Evolutionary conservation across 2,329 filamentous ascomycete species (phyloP).

Genomic region (Paecilomyces dactylethromorphus): DNA sequence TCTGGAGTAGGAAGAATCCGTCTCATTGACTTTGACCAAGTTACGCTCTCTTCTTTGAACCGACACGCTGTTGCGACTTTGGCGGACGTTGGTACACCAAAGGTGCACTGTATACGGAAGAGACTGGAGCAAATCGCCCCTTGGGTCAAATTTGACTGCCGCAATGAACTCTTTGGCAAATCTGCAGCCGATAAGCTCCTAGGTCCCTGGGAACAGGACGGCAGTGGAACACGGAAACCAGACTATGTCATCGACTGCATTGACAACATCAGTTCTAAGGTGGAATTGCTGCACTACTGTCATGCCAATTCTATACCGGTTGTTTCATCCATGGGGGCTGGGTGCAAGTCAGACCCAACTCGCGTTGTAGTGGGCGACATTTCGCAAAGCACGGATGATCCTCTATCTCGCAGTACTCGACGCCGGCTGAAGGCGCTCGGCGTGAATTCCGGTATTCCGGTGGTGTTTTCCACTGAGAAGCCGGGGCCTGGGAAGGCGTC

Average conservation of each 20-base stretch:
- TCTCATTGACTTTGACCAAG: slow-evolving; percentile 95
- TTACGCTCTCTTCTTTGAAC: slow-evolving; percentile 88
- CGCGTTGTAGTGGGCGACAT: slow-evolving; percentile 88
- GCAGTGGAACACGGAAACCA: slow-evolving; percentile 47
- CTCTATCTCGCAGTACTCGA: slow-evolving; percentile 76
- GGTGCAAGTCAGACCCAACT: slow-evolving; percentile 83
- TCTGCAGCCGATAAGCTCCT: slow-evolving; percentile 61
- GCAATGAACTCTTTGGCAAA: slow-evolving; percentile 74
- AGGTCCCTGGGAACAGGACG: slow-evolving; percentile 51
- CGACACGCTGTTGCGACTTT: slow-evolving; percentile 92
- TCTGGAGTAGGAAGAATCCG: slow-evolving; percentile 85
- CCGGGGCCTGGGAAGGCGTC: slow-evolving; percentile 85
- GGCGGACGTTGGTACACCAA: slow-evolving; percentile 86
- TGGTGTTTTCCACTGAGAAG: slow-evolving; percentile 89
- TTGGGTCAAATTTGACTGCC: slow-evolving; percentile 84
- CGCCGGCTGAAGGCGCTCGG: slow-evolving; percentile 70
- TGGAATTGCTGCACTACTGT: slow-evolving; percentile 83
- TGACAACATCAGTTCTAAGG: slow-evolving; percentile 97
- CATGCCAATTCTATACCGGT: slow-evolving; percentile 69
- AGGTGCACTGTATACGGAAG: slow-evolving; percentile 76
- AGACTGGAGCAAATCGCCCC: slow-evolving; percentile 80
- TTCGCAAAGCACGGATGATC: slow-evolving; percentile 77
- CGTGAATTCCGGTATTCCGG: slow-evolving; percentile 77
- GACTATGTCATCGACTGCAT: slow-evolving; percentile 96
- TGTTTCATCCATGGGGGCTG: slow-evolving; percentile 93